Base-by-base conservation (phyloP, 177 flowering plant genomes). In the Vitis hybrid region DNA sequence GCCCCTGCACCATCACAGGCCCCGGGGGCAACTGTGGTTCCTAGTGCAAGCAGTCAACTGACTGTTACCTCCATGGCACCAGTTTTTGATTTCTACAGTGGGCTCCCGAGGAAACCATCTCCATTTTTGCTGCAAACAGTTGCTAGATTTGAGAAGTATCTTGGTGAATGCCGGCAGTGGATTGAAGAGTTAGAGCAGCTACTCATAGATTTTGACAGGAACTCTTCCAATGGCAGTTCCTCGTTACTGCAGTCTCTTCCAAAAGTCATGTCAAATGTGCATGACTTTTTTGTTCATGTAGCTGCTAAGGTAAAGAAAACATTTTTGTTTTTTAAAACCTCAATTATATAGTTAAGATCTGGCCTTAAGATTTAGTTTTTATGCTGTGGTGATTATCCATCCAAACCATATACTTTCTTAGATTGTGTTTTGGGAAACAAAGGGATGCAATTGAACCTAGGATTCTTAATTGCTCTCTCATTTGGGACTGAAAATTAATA, bases 151-250 rank as follows among this genome's bases (percentile, higher is more conserved):
- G 94, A 92, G 85, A 96, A 90, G 75, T 85, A 88, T 75, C 75
- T 94, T 73, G 78, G 75, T 53, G 92, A 87, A 75, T 96, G 97
- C 70, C 88, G 87, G 60, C 97, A 96, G 83, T 94, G 97, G 97
- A 77, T 96, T 80, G 97, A 90, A 80, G 99, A 96, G 77, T 83
- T 96, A 66, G 99, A 96, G 80, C 98, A 94, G 78, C 76, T 95
- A 75, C 86, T 85, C 60, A 76, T 83, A 47, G 81, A 86, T 79
- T 76, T 89, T 60, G 85, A 88, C 51, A 84, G 76, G 72, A 86
- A 77, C 13, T 74, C 81, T 82, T 74, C 78, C 8, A 80, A 76
- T 66, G 66, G 77, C 11, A 77, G 79, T 47, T 78, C 82, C 38
- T 85, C 97, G 8, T 70, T 92, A 19, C 79, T 96, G 81, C 87